Evolutionary conservation across 208 protist species (phyloP).

Genomic region (Tritrichomonas musculus): DNA sequence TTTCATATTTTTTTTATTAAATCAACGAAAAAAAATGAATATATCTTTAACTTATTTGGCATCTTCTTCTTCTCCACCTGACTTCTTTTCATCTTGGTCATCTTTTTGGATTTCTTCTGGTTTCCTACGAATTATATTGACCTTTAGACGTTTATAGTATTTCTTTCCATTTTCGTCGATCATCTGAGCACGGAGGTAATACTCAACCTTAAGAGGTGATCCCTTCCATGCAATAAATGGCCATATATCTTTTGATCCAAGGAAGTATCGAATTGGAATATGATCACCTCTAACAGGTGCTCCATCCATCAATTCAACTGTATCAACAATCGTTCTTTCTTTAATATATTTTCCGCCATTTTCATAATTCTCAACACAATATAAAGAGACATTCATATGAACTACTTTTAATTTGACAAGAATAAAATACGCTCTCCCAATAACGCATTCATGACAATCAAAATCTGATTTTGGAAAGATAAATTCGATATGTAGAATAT

Average conservation of each 20-base stretch:
- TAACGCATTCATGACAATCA: background rate
- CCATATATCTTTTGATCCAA: background rate
- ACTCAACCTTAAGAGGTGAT: background rate
- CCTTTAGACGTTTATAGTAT: constrained; percentile 1
- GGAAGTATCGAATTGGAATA: constrained; percentile 8
- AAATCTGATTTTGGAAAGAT: background rate
- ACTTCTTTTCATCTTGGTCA: too few relatives aligned
- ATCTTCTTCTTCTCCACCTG: too few relatives aligned
- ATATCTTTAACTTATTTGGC: too few relatives aligned
- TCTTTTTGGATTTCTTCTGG: background rate
- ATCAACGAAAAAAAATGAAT: too few relatives aligned
- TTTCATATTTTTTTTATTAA: too few relatives aligned
- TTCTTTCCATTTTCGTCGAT: constrained; percentile 31
- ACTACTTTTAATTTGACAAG: background rate
- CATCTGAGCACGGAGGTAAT: background rate
- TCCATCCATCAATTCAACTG: background rate
- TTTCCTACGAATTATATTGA: background rate
- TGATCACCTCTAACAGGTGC: background rate
- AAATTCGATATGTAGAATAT: constrained; percentile 19
- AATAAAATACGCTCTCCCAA: constrained; percentile 4
- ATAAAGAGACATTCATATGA: background rate
- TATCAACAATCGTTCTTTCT: background rate
- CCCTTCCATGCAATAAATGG: background rate
- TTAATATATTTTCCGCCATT: background rate
- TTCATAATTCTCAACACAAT: background rate